Conservation (phyloP, 2,329 filamentous ascomycete species). For the Talaromyces sp. region DNA sequence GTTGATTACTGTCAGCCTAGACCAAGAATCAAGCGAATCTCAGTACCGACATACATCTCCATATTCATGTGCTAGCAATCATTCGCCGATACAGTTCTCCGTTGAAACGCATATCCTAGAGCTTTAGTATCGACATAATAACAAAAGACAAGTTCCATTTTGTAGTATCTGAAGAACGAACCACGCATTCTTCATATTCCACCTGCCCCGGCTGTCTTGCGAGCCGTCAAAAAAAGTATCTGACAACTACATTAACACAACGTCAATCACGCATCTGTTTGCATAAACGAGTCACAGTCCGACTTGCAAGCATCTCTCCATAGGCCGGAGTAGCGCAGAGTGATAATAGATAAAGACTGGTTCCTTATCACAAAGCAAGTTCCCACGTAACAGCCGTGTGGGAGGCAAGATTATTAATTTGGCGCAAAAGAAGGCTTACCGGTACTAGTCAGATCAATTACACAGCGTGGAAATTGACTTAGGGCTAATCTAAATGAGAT, state of each 20-base stretch:
- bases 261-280: background rate
- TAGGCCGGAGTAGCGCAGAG: background rate
- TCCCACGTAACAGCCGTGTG: background rate
- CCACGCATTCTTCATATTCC: background rate
- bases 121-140: no score
- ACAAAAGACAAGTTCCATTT: no score
- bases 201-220: no score
- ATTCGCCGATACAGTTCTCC: background rate
- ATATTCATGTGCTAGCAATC: background rate
- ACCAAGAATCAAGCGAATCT: background rate
- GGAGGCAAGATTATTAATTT: background rate
- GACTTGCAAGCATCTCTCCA: background rate
- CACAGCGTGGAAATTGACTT: background rate
- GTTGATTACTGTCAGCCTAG: background rate
- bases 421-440: background rate
- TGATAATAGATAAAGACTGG: background rate
- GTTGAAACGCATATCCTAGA: no score
- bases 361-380: background rate
- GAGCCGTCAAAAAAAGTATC: no score
- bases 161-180: no score
- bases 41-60: background rate
- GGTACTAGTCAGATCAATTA: background rate
- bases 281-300: background rate
- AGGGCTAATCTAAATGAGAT: background rate
- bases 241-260: background rate